Evolutionary conservation across 108 stramenopile species (phyloP), one percentile per base, ranked within the genome.

Genomic region (Skeletonema grethae): DNA sequence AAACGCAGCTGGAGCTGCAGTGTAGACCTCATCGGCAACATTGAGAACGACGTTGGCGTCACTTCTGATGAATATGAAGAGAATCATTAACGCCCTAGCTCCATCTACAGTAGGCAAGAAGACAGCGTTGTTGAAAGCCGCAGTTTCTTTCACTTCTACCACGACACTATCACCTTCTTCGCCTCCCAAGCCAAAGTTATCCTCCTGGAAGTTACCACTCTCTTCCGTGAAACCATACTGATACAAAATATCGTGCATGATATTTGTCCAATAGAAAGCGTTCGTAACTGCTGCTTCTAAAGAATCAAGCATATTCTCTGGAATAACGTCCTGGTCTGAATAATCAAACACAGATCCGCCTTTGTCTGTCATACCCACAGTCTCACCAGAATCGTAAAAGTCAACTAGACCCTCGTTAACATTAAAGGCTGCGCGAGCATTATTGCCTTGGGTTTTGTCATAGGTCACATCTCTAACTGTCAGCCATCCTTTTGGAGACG

Each of bases 141-240:
- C 2, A 43, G 41, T n/a, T 43, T 43, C 41, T 43, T n/a, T 13
- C 4, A 48, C 46, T 5, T 59, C 58, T 39, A 48, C 58, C 4
- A 46, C 15, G 4, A 59, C 58, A 48, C 43, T 46, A 48, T 59
- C 58, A 59, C 58, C 58, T 46, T 48, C 58, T 59, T 39, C 5
- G 15, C 58, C 58, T 5, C 58, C 58, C 58, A 39, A 46, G 46
- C 36, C 36, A 48, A 59, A 59, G 36, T 59, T 59, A 4, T 59
- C 58, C 58, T 59, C 58, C 58, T 59, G 58, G 15, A 59, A 59
- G 58, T 59, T 59, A 3, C 58, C 58, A 48, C 43, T 46, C 4
- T 39, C 58, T 48, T 59, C 58, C 2, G 13, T 48, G 5, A 59
- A 59, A 4, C 58, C 58, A 48, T 59, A 59, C 15, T 59, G 58